Evolutionary conservation across 23 red algal species (phyloP), one percentile per base, ranked within the genome.

Genomic region (Gracilaria gracilis): DNA sequence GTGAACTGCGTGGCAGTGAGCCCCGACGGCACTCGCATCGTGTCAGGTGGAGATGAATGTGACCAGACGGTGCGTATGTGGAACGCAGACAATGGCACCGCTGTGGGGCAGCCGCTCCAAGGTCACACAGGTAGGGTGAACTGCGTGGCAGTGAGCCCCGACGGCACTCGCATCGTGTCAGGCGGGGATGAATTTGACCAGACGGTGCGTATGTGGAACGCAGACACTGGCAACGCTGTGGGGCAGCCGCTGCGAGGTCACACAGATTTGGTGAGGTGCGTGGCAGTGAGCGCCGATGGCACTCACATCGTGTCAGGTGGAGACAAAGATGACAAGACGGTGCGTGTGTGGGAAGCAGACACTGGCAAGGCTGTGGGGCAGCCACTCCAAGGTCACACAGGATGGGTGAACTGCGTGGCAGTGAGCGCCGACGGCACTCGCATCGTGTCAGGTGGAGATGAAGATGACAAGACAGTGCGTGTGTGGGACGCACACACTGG

Each of bases 41-140:
- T 76, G 20, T 76, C 71, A 9, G 71, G 36, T 7, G 6, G 7
- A 9, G 71, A 12, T 7, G 6, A 5, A n/a, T 38, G 20, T 3
- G 71, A 76, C 71, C 4, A 76, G 7, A 76, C 33, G 40, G 71
- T 76, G 71, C 71, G 71, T 33, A 21, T 76, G 40, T 76, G 71
- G 71, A 17, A 38, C 36, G 33, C 6, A 9, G 6, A 76, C 6
- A 76, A 21, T 21, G 71, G 58, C 58, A 27, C 4, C 7, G 58
- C 58, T 15, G 58, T 64, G 6, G 6, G 58, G 42, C 5, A 4
- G 42, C 42, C 42, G 42, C 42, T 46, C 42, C 42, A 11, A 46
- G 42, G 42, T 46, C 42, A 46, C 42, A 46, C 42, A 11, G 5
- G 42, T 11, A 11, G 42, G 42, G 42, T 46, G 42, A 46, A 11